phyloP scores from a whole-genome alignment of 805 yeast species.

The Starmerella geochares region DNA sequence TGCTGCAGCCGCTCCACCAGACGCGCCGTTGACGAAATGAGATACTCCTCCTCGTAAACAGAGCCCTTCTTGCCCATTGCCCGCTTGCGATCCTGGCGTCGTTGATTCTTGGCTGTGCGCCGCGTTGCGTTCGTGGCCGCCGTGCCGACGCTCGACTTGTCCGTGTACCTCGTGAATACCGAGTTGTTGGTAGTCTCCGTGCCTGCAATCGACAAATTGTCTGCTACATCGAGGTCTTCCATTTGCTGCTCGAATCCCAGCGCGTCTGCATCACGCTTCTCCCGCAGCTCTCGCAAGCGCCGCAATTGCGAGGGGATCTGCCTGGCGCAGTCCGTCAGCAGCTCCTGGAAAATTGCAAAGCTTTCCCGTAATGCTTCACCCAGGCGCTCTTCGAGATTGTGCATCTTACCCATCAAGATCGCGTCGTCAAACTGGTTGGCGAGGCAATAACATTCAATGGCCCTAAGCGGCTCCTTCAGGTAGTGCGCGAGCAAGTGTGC shows the following conservation, averaged over 20 bases:
- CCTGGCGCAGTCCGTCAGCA: slow-evolving; percentile 83
- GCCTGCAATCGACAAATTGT: slow-evolving; percentile 88
- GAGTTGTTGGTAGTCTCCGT: slow-evolving; percentile 90
- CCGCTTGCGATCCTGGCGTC: slow-evolving; percentile 88
- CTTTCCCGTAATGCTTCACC: slow-evolving; percentile 77
- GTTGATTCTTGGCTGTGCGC: slow-evolving; percentile 78
- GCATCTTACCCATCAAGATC: slow-evolving; percentile 44
- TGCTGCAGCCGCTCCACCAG: slow-evolving; percentile 68
- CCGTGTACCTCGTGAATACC: slow-evolving; percentile 90
- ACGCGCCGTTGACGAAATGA: slow-evolving; percentile 79
- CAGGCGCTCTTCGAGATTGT: slow-evolving; percentile 33
- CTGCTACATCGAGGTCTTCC: slow-evolving; percentile 53
- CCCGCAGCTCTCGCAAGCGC: slow-evolving; percentile 74
- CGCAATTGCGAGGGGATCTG: slow-evolving; percentile 75
- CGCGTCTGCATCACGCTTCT: slow-evolving; percentile 76
- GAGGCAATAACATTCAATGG: slow-evolving; percentile 61
- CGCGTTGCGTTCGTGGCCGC: slow-evolving; percentile 95
- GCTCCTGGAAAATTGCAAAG: slow-evolving; percentile 75
- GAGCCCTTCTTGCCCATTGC: slow-evolving; percentile 98
- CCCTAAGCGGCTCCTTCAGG: slow-evolving; percentile 49
- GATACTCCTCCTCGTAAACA: slow-evolving; percentile 91
- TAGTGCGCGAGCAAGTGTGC: slow-evolving; percentile 63
- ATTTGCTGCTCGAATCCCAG: slow-evolving; percentile 63
- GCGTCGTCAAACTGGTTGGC: slow-evolving; percentile 70
- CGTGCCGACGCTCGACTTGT: slow-evolving; percentile 79